phyloP scores from a whole-genome alignment of 768 basidiomycete genomes.

The Pleurotus djamor region DNA sequence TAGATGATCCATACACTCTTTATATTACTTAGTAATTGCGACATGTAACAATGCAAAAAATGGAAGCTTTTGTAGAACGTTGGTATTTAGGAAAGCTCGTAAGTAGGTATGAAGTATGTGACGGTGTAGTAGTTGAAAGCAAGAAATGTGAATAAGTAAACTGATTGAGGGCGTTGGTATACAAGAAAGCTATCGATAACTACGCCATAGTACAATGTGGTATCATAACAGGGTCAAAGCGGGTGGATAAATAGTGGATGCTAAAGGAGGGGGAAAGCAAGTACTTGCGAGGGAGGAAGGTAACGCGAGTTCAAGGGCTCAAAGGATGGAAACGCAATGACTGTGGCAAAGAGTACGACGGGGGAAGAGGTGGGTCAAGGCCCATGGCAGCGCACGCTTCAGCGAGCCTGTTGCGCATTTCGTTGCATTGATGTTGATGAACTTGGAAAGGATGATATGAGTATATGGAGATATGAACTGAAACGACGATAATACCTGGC shows the following conservation, averaged over 20 bases:
- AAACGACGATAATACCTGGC: slow-evolving; percentile 23
- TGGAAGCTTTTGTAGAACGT: too few relatives aligned
- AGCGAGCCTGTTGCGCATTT: slow-evolving; percentile 45
- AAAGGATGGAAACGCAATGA: slow-evolving; percentile 13
- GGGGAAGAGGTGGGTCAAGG: slow-evolving; percentile 36
- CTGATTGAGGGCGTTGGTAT: slow-evolving; percentile 1
- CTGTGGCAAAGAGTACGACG: slow-evolving; percentile 34
- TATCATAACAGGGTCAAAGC: slow-evolving; percentile 2
- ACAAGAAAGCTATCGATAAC: not conserved
- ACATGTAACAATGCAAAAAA: too few relatives aligned
- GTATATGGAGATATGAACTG: not conserved
- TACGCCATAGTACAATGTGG: slow-evolving; percentile 5
- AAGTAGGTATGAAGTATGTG: not conserved
- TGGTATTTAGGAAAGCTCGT: too few relatives aligned
- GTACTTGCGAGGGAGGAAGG: not conserved
- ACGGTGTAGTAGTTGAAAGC: not conserved
- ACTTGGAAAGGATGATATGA: slow-evolving; percentile 24
- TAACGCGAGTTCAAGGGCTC: not conserved
- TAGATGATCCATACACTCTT: not conserved
- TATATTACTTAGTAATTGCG: not conserved
- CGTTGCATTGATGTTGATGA: slow-evolving; percentile 45
- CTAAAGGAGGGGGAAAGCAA: not conserved
- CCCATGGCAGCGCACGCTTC: slow-evolving; percentile 45
- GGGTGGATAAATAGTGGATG: not conserved
- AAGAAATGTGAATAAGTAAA: not conserved